phyloP scores from a whole-genome alignment of 1,284 basidiomycete genomes.

The Tilletia horrida region DNA sequence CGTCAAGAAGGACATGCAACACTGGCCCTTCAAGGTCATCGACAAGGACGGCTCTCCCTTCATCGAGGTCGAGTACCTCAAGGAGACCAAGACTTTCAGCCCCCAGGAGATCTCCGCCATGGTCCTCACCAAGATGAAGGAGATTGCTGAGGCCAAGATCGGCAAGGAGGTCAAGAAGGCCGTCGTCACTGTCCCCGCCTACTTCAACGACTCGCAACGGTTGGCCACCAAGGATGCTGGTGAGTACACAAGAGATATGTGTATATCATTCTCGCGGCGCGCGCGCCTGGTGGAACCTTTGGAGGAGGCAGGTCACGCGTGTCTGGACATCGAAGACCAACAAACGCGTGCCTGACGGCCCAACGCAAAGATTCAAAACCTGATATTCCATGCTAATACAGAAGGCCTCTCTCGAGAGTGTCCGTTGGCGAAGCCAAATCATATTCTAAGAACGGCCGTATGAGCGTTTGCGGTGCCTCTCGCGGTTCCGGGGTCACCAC shows the following conservation, averaged over 20 bases:
- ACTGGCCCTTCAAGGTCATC: slow-evolving; percentile 69
- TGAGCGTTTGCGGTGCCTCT: slow-evolving; percentile 31
- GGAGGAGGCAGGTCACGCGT: no score
- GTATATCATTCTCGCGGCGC: no score
- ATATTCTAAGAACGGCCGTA: slow-evolving; percentile 46
- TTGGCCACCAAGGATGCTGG: slow-evolving; percentile 62
- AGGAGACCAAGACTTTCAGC: slow-evolving; percentile 64
- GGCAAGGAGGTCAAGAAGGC: slow-evolving; percentile 67
- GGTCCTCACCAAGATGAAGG: slow-evolving; percentile 99
- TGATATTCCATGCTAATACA: slow-evolving; percentile 55
- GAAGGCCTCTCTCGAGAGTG: slow-evolving; percentile 26
- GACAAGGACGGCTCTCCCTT: slow-evolving; percentile 63
- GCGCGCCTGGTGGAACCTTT: no score
- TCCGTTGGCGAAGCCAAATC: slow-evolving; percentile 27
- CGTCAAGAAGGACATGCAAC: slow-evolving; percentile 66
- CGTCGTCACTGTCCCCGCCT: slow-evolving; percentile 68
- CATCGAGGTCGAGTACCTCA: slow-evolving; percentile 63
- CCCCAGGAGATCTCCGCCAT: slow-evolving; percentile 85
- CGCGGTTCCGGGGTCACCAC: not conserved
- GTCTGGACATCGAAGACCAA: not conserved
- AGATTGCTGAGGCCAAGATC: slow-evolving; percentile 66
- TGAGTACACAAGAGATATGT: slow-evolving; percentile 37
- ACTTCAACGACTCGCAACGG: slow-evolving; percentile 70
- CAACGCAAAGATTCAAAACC: slow-evolving; percentile 45
- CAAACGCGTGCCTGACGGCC: no score